Percentiles rank a stretch among this genome's conserved stretches.
phyloP scores from a whole-genome alignment of 2,329 filamentous ascomycete genomes.

The Colletotrichum aenigma region DNA sequence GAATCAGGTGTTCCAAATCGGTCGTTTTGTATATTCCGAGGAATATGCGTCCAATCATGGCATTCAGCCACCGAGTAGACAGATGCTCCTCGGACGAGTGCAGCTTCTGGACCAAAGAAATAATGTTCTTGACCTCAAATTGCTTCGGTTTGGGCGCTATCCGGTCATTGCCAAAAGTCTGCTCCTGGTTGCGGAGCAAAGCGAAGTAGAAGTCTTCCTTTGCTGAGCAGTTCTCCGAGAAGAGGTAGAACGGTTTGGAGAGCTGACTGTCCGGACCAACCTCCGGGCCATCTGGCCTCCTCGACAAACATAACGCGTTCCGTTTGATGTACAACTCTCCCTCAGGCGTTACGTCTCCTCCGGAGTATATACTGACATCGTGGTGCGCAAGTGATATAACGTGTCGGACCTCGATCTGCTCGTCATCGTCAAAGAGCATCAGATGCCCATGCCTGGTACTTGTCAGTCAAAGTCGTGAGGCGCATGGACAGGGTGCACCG shows the following conservation, averaged over 20 bases:
- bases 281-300: conserved; percentile 62
- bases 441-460: conserved; percentile 80
- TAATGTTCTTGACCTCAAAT: conserved; percentile 86
- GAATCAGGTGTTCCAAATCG: conserved; percentile 79
- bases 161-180: conserved; percentile 60
- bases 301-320: conserved; percentile 83
- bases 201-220: conserved; percentile 99
- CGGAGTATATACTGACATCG: conserved; percentile 82
- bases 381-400: conserved; percentile 93
- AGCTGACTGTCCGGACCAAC: conserved; percentile 57
- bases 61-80: conserved; percentile 93
- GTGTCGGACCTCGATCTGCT: conserved; percentile 94
- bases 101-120: conserved; percentile 85
- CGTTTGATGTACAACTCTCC: conserved; percentile 96
- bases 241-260: conserved; percentile 89
- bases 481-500: conserved; percentile 28
- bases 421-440: conserved; percentile 96
- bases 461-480: conserved; percentile 6
- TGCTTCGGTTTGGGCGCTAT: conserved; percentile 71
- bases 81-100: conserved; percentile 92
- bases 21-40: conserved; percentile 85
- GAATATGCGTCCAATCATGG: conserved; percentile 86
- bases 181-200: conserved; percentile 82
- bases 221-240: conserved; percentile 92
- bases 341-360: conserved; percentile 78